Conservation (phyloP, 192 early-diverging fungal genomes). For the Gigaspora rosea region DNA sequence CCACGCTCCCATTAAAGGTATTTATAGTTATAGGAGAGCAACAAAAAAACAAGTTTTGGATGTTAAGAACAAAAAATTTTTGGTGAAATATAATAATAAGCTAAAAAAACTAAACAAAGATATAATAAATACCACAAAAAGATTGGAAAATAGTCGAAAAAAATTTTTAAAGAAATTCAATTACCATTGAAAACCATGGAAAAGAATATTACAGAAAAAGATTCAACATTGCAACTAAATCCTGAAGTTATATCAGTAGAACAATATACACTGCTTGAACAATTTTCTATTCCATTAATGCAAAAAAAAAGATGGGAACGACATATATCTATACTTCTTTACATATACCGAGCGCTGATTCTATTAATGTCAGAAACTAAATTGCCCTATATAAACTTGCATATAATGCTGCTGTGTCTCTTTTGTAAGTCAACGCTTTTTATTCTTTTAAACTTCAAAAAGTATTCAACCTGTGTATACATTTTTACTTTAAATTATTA, state of each 20-base stretch:
- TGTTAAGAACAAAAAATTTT: constrained; percentile 31
- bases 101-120: neutral
- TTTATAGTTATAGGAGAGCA: constrained; percentile 22
- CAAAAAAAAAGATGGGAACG: neutral
- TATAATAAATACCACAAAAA: neutral
- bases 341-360: neutral
- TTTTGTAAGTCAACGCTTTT: neutral
- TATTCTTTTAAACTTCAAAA: neutral
- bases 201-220: neutral
- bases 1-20: neutral
- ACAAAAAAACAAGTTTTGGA: constrained; percentile 23
- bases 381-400: constrained; percentile 25
- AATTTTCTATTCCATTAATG: constrained; percentile 8
- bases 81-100: neutral
- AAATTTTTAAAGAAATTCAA: constrained; percentile 22
- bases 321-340: neutral
- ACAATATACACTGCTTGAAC: neutral
- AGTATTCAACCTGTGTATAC: neutral
- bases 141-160: neutral
- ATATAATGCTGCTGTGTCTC: constrained; percentile 23
- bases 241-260: neutral
- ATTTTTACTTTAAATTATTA: no score
- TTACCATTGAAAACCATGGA: neutral
- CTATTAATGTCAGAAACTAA: neutral
- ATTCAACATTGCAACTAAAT: neutral